phyloP scores from a whole-genome alignment of 805 yeast species.

The Monosporozyma unispora region DNA sequence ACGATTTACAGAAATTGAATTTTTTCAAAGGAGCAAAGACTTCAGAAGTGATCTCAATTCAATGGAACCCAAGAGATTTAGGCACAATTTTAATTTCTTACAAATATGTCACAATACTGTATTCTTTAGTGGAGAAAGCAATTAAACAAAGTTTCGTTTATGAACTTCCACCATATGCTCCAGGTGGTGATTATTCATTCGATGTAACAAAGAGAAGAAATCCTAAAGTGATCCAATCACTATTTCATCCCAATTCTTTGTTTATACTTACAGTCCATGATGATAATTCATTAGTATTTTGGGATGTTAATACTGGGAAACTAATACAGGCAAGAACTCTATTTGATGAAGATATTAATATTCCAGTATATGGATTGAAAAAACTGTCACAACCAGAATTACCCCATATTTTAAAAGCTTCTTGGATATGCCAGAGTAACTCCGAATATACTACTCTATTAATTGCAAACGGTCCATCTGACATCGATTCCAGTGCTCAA shows the following conservation, averaged over 20 bases:
- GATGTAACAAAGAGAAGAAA: constrained; percentile 25
- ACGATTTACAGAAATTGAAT: constrained; percentile 49
- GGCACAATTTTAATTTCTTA: constrained; percentile 72
- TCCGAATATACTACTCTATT: constrained; percentile 73
- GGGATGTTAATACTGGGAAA: constrained; percentile 81
- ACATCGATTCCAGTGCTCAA: constrained; percentile 31
- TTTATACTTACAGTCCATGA: constrained; percentile 73
- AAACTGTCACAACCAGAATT: constrained; percentile 10
- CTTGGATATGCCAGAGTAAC: constrained; percentile 73
- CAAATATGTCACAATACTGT: constrained; percentile 55
- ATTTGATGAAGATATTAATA: constrained; percentile 56
- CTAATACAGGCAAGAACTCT: constrained; percentile 65
- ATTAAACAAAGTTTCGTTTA: constrained; percentile 51
- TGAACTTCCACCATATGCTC: constrained; percentile 55
- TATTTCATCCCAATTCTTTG: constrained; percentile 90
- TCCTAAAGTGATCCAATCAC: constrained; percentile 42
- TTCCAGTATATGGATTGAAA: constrained; percentile 31
- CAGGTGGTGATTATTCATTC: constrained; percentile 50
- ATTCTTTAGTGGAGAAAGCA: constrained; percentile 52
- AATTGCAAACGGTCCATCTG: constrained; percentile 53
- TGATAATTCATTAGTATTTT: constrained; percentile 80
- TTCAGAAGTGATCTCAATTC: constrained; percentile 58
- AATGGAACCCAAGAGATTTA: constrained; percentile 84
- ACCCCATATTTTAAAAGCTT: constrained; percentile 42
- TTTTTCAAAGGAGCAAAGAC: constrained; percentile 40